phyloP scores from a whole-genome alignment of 164 flowering plant species.

The Liquidambar formosana region DNA sequence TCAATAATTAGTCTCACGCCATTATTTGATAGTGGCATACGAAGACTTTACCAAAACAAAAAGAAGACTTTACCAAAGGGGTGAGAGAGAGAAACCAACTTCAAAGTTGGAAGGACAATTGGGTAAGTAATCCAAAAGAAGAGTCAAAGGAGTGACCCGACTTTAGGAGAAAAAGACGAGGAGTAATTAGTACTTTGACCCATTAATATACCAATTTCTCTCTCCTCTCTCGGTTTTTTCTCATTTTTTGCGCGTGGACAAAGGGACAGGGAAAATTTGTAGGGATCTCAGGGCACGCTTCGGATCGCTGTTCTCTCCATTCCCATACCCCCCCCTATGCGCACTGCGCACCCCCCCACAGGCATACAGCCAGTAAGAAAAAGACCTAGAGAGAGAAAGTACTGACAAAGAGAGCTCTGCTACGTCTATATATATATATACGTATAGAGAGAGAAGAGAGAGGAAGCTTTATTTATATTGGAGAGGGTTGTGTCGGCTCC shows the following conservation, averaged over 20 bases:
- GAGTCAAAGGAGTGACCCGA: too few species aligned
- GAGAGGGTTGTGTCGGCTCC: conserved; percentile 53
- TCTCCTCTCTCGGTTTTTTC: too few species aligned
- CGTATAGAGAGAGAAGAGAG: not conserved
- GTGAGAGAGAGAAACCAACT: too few species aligned
- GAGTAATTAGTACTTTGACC: too few species aligned
- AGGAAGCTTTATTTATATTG: not conserved
- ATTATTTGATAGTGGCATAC: too few species aligned
- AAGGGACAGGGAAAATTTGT: conserved; percentile 29
- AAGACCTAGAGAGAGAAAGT: not conserved
- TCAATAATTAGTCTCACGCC: too few species aligned
- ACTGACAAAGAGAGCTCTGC: not conserved
- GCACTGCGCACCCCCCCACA: conserved; percentile 1
- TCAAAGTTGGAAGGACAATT: too few species aligned
- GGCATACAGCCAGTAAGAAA: not conserved
- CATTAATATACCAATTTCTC: too few species aligned
- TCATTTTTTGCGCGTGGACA: conserved; percentile 24
- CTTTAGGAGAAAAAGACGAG: too few species aligned
- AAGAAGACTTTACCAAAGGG: too few species aligned
- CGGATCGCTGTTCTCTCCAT: conserved; percentile 13
- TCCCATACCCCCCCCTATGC: not conserved
- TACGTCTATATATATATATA: not conserved
- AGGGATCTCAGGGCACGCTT: conserved; percentile 32
- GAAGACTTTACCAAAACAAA: too few species aligned
- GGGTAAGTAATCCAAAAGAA: too few species aligned